Evolutionary conservation across 108 stramenopile genomes (phyloP).

Genomic region (Tribonema minus): DNA sequence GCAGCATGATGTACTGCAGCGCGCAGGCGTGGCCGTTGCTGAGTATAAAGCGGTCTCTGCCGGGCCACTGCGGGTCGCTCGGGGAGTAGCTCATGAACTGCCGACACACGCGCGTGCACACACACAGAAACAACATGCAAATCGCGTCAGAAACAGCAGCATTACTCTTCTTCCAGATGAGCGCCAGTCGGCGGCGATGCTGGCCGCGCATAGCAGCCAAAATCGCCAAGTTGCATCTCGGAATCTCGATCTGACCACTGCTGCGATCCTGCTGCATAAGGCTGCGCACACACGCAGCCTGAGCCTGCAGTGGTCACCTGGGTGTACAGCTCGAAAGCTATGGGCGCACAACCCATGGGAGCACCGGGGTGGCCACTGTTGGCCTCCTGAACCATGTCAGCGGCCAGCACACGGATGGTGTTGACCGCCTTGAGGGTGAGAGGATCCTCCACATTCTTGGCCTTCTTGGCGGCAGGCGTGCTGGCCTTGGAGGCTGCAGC

Average conservation of each 20-base stretch:
- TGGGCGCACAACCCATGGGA: slow-evolving; percentile 98
- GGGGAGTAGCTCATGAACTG: slow-evolving; percentile 75
- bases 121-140: too few relatives aligned
- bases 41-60: slow-evolving; percentile 93
- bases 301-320: too few relatives aligned
- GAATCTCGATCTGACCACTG: too few relatives aligned
- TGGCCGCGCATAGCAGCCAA: too few relatives aligned
- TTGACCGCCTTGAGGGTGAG: slow-evolving; percentile 60
- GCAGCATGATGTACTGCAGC: slow-evolving; percentile 93
- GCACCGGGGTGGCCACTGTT: slow-evolving; percentile 95
- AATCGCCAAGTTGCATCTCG: too few relatives aligned
- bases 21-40: slow-evolving; percentile 96
- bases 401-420: slow-evolving; percentile 83
- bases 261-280: too few relatives aligned
- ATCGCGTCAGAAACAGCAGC: too few relatives aligned
- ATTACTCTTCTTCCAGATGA: too few relatives aligned
- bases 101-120: too few relatives aligned
- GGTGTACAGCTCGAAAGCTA: slow-evolving; percentile 88
- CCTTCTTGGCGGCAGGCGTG: not conserved
- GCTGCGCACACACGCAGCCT: too few relatives aligned
- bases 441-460: not conserved
- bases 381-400: slow-evolving; percentile 87
- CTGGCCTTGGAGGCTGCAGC: too few relatives aligned
- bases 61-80: slow-evolving; percentile 71
- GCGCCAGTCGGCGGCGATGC: too few relatives aligned